A percentile compares a stretch with the other conserved stretches of the same genome.
Evolutionary conservation across 306 rosid species (phyloP).

Genomic region (Trichosanthes truncata): DNA sequence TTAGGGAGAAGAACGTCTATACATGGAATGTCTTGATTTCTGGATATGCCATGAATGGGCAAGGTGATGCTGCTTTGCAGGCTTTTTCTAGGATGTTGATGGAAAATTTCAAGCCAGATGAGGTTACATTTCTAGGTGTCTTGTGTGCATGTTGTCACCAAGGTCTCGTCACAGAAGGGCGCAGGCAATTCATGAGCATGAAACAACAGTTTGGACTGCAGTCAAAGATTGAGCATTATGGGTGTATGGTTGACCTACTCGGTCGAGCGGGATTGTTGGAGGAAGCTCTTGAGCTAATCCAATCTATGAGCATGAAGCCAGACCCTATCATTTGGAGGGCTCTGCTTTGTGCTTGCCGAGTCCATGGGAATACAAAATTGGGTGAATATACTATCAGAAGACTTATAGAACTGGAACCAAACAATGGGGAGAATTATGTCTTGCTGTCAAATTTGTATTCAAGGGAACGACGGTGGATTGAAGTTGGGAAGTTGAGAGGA

Average conservation of each 20-base stretch:
- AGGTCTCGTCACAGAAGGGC: conserved; percentile 11
- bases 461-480: conserved; percentile 8
- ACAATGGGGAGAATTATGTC: conserved; percentile 10
- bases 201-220: conserved; percentile 8
- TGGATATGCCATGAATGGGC: conserved; percentile 14
- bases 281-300: conserved; percentile 5
- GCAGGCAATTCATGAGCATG: conserved; percentile 4
- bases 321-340: conserved; percentile 16
- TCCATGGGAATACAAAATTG: conserved; percentile 4
- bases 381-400: conserved; percentile 8
- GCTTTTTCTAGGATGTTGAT: conserved; percentile 13
- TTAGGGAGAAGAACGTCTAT: conserved; percentile 5
- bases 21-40: conserved; percentile 15
- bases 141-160: conserved; percentile 17
- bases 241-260: conserved; percentile 16
- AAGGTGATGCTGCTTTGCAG: conserved; percentile 5
- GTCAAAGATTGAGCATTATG: conserved; percentile 12
- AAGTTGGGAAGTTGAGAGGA: conserved; percentile 11
- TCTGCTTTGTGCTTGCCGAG: conserved; percentile 12
- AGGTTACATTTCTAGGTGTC: conserved; percentile 6
- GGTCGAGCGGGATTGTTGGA: conserved; percentile 13
- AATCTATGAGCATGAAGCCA: conserved; percentile 6
- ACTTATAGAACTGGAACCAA: conserved; percentile 6
- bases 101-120: conserved; percentile 9
- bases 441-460: conserved; percentile 8